Conservation (phyloP, 2,329 filamentous ascomycete species). For the Penicillium sp. region DNA sequence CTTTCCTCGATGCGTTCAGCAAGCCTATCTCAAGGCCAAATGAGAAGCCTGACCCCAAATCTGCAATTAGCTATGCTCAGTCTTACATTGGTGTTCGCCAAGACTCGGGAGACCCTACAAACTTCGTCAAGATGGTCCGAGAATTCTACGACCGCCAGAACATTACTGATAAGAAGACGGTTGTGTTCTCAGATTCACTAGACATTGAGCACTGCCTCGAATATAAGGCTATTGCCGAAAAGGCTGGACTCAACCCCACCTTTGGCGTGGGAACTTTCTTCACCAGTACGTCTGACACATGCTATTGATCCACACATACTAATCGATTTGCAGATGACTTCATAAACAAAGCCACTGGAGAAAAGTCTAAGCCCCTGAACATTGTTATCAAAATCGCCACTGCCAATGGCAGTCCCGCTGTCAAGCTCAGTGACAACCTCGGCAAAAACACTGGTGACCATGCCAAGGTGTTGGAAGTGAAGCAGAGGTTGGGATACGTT, state of each 20-base stretch:
- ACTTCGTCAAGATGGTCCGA: slow-evolving; percentile 76
- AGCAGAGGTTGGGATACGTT: slow-evolving; percentile 79
- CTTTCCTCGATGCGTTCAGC: slow-evolving; percentile 83
- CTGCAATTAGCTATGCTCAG: slow-evolving; percentile 70
- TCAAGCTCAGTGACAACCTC: slow-evolving; percentile 91
- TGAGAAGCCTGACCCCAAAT: slow-evolving; percentile 33
- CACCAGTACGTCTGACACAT: slow-evolving; percentile 60
- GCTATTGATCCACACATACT: not conserved
- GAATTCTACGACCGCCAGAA: slow-evolving; percentile 76
- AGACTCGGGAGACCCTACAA: slow-evolving; percentile 82
- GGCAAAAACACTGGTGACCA: slow-evolving; percentile 93
- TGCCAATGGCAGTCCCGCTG: slow-evolving; percentile 74
- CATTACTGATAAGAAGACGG: slow-evolving; percentile 77
- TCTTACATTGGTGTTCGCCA: slow-evolving; percentile 83
- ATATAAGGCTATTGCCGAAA: slow-evolving; percentile 82
- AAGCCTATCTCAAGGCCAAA: slow-evolving; percentile 55
- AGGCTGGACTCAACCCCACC: slow-evolving; percentile 76
- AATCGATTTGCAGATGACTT: slow-evolving; percentile 69
- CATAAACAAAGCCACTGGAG: slow-evolving; percentile 66
- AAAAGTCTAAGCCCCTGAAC: slow-evolving; percentile 88
- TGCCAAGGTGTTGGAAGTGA: slow-evolving; percentile 76
- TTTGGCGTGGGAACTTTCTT: slow-evolving; percentile 96
- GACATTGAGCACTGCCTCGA: slow-evolving; percentile 88
- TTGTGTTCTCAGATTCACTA: slow-evolving; percentile 95
- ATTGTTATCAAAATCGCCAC: slow-evolving; percentile 97